Evolutionary conservation across 2,329 filamentous ascomycete genomes (phyloP).

Genomic region (Arachnomyces sp.): DNA sequence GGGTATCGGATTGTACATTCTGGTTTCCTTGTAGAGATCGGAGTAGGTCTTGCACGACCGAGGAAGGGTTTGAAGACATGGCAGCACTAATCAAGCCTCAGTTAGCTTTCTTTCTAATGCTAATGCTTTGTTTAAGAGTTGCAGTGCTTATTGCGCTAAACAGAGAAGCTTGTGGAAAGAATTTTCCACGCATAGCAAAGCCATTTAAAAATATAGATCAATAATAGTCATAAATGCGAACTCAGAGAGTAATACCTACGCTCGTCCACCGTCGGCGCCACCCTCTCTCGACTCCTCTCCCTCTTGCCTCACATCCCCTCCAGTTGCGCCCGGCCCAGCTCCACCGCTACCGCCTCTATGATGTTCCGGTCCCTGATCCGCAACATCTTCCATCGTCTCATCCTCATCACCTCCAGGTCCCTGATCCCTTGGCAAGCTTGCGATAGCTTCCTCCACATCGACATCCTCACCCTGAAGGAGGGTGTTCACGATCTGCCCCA

Average conservation of each 20-base stretch:
- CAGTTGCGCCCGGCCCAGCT: slow-evolving; percentile 77
- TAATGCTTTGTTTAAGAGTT: background rate
- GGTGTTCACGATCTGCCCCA: slow-evolving; percentile 77
- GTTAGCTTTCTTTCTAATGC: slow-evolving; percentile 34
- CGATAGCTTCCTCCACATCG: slow-evolving; percentile 65
- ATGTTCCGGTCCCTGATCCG: slow-evolving; percentile 49
- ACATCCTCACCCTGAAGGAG: slow-evolving; percentile 85
- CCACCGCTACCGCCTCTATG: slow-evolving; percentile 61
- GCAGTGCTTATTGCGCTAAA: background rate
- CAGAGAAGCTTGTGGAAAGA: slow-evolving; percentile 3
- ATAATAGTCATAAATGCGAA: slow-evolving; percentile 14
- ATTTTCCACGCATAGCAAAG: background rate
- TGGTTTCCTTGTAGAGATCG: slow-evolving; percentile 57
- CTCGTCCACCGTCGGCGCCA: slow-evolving; percentile 93
- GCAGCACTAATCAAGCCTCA: slow-evolving; percentile 45
- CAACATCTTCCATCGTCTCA: slow-evolving; percentile 69
- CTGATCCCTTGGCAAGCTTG: slow-evolving; percentile 47
- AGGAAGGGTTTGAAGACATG: slow-evolving; percentile 59
- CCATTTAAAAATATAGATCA: slow-evolving; percentile 7
- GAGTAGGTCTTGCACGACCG: slow-evolving; percentile 80
- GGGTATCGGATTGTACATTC: slow-evolving; percentile 36
- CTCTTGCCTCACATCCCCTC: slow-evolving; percentile 84
- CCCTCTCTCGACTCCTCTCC: slow-evolving; percentile 82
- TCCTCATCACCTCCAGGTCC: slow-evolving; percentile 54
- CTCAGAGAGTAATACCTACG: slow-evolving; percentile 69